Base-by-base conservation (phyloP, 352 stramenopile genomes). In the Phytophthora lateralis region DNA sequence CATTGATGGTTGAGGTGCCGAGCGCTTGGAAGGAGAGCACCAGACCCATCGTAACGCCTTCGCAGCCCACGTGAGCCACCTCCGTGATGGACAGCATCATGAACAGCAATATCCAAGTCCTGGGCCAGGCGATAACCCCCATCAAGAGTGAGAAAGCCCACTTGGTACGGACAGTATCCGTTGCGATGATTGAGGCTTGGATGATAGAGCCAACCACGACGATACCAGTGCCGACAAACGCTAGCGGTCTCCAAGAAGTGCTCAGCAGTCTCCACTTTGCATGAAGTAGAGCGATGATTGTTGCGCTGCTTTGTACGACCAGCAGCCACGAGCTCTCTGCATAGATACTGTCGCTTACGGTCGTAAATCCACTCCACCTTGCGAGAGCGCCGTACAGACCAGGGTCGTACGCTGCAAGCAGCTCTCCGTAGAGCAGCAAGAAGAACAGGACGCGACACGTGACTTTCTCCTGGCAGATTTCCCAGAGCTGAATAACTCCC, bases 401-500 rank as follows among this genome's bases (percentile, higher is more conserved):
- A 8, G 66, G 66, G 56, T 85, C 78, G 45, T 73, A 76, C 6
- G 76, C 55, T 1, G 66, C 65, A 0, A 86, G 50, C 17, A 85
- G 6, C 32, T 76, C 69, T 32, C 76, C 68, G 39, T 78, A 63
- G 9, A 73, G 44, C 35, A 77, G 57, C 34, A 87, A 60, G 57
- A 88, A 90, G 12, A 73, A 49, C 18, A 90, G 38, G 15, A 86
- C 67, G 10, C 72, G 76, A 69, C 75, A 80, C 24, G 79, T 73
- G 7, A 85, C 63, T 21, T 88, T 78, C 29, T 87, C 69, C 34
- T 83, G 74, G 44, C 65, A 82, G 21, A 88, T 76, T 37, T 69
- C 66, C 71, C 80, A 82, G 10, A 90, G 47, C 29, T 88, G 73
- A 6, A 55, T 46, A 6, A 81, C 35, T 2, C 70, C 74, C 1